Evolutionary conservation across 2,329 filamentous ascomycete genomes (phyloP), one percentile per base, ranked within the genome.

Genomic region (Chrysosporium queenslandicum): DNA sequence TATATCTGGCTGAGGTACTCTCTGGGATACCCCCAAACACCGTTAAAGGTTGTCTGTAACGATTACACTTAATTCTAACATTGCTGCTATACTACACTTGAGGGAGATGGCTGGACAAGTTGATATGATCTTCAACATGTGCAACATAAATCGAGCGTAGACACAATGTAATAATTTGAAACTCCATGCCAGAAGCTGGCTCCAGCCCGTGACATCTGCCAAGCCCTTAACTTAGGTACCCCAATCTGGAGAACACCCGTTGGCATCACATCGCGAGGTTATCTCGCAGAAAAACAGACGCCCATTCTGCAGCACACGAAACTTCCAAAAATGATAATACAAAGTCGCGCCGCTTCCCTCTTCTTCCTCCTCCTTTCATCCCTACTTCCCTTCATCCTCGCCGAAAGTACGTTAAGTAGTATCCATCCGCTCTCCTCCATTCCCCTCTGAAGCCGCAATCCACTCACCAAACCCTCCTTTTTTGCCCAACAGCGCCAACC

Each of bases 401-500:
- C 68, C 39, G 65, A 64, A 8, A 66, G 68, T 71, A 61, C 61
- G 68, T 64, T 18, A 4, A 21, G 27, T 29, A 5, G 27, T 29
- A 4, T 5, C 18, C 29, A 11, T 16, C 39, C n/a, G n/a, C n/a
- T n/a, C n/a, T n/a, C n/a, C n/a, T n/a, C n/a, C n/a, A n/a, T n/a
- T n/a, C n/a, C n/a, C n/a, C n/a, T n/a, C n/a, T n/a, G n/a, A n/a
- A n/a, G n/a, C n/a, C n/a, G n/a, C n/a, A 18, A 43, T 20, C 11
- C 18, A 1, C 47, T 48, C n/a, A 53, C 40, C 47, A 47, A 48
- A 48, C 43, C 2, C 23, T n/a, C n/a, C n/a, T n/a, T n/a, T n/a
- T n/a, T n/a, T 2, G 30, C 53, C 37, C 30, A 32, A 53, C 47
- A 71, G 69, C 64, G 8, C 69, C 69, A 11, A 79, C 80, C 14